Conservation (phyloP, 2,329 filamentous ascomycete species). For the Teratosphaeria pseudoeucalypti region DNA sequence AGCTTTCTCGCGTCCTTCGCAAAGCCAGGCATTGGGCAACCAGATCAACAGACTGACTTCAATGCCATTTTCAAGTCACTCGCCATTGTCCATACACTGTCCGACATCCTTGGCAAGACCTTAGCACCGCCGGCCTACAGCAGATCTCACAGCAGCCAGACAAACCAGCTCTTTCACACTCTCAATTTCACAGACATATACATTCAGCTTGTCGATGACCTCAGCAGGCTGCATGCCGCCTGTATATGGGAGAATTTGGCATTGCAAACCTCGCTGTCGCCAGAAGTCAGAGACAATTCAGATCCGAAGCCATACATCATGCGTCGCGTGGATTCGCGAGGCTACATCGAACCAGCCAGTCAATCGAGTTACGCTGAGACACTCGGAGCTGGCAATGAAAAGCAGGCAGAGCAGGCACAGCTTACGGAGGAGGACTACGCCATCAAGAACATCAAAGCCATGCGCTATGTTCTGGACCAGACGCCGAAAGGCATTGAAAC, state of each 20-base stretch:
- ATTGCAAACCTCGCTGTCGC: slow-evolving; percentile 62
- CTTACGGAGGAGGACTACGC: slow-evolving; percentile 16
- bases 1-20: slow-evolving; percentile 13
- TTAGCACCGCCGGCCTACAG: slow-evolving; percentile 19
- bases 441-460: slow-evolving; percentile 67
- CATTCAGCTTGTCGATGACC: slow-evolving; percentile 56
- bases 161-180: slow-evolving; percentile 59
- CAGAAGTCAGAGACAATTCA: slow-evolving; percentile 48
- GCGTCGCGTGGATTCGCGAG: slow-evolving; percentile 19
- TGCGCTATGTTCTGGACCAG: slow-evolving; percentile 67
- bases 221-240: slow-evolving; percentile 68
- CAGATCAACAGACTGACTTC: background rate
- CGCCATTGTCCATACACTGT: slow-evolving; percentile 63
- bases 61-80: slow-evolving; percentile 63
- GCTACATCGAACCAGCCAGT: slow-evolving; percentile 16
- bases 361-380: slow-evolving; percentile 4
- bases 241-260: slow-evolving; percentile 78
- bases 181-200: slow-evolving; percentile 84
- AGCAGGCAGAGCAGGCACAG: background rate
- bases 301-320: slow-evolving; percentile 27
- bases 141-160: slow-evolving; percentile 37
- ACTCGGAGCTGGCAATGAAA: background rate
- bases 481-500: slow-evolving; percentile 71
- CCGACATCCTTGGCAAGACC: slow-evolving; percentile 52
- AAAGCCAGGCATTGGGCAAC: slow-evolving; percentile 45